Percentiles rank a stretch among this genome's conserved stretches.
Evolutionary conservation across 2,329 filamentous ascomycete species (phyloP).

Genomic region (Chaetomiaceae sp.): DNA sequence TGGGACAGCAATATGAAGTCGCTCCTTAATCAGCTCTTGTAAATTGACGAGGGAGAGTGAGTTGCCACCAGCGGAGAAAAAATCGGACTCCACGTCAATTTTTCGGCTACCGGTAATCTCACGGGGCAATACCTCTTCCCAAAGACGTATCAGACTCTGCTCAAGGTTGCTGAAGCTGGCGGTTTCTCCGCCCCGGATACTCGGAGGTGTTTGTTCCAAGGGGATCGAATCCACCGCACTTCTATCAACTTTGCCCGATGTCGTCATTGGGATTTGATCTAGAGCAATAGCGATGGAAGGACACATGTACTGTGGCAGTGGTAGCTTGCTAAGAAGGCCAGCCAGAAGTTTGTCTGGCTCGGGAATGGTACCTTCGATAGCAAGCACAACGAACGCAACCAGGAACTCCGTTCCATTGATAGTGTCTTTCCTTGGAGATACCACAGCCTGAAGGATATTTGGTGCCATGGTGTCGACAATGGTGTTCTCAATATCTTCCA

Average conservation of each 20-base stretch:
- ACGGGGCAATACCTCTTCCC: slow-evolving; percentile 25
- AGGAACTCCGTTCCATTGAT: slow-evolving; percentile 16
- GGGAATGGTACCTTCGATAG: not conserved
- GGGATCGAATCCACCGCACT: slow-evolving; percentile 26
- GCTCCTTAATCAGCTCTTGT: slow-evolving; percentile 31
- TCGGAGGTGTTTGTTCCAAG: not conserved
- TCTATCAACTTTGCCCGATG: slow-evolving; percentile 34
- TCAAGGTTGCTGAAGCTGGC: not conserved
- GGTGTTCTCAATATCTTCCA: slow-evolving; percentile 26
- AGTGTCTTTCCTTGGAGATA: not conserved
- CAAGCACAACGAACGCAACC: slow-evolving; percentile 31
- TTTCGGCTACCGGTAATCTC: slow-evolving; percentile 19
- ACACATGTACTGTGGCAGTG: slow-evolving; percentile 35
- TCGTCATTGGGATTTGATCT: slow-evolving; percentile 30
- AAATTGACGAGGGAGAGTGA: slow-evolving; percentile 40
- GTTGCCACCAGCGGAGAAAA: slow-evolving; percentile 41
- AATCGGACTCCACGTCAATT: slow-evolving; percentile 31
- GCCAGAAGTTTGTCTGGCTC: not conserved
- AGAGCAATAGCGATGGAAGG: slow-evolving; percentile 31
- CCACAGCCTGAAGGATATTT: not conserved
- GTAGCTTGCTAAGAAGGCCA: slow-evolving; percentile 9
- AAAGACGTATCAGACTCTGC: not conserved
- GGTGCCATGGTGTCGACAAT: slow-evolving; percentile 21
- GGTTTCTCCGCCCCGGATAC: not conserved
- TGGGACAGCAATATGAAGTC: slow-evolving; percentile 30